Base-by-base conservation (phyloP, 2,329 filamentous ascomycete species). In the Tricladium varicosporioides region DNA sequence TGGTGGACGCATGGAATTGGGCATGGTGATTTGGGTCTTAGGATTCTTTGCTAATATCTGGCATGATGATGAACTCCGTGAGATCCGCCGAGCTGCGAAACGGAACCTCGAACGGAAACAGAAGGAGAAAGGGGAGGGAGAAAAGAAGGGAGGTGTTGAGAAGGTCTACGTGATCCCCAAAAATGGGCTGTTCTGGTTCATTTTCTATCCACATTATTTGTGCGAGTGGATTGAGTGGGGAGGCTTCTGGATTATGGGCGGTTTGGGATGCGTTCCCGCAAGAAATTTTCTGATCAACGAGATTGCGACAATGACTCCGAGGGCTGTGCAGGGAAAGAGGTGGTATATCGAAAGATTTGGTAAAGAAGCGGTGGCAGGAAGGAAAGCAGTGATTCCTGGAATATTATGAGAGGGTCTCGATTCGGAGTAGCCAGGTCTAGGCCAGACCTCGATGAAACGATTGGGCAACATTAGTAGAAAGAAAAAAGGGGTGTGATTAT, bases 221-320 rank as follows among this genome's bases (percentile, higher is more conserved):
- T 89, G 87, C 70, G 94, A 99, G 76, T 99, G 94, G 94, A 72
- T 96, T 53, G 94, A 99, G 78, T 99, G 94, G 94, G 73, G 82
- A 2, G 94, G 94, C 0, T 99, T 92, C 72, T 92, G 87, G 78
- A 82, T 96, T 72, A 82, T 89, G 64, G 82, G 86, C 56, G 86
- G 85, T 1, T 82, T 78, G 75, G 73, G 75, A 4, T 91, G 87
- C 69, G 76, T 84, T 48, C 93, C 94, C 0, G 93, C 91, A 19
- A 78, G 92, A 67, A 82, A 82, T 51, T 97, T 97, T 70, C 67
- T 96, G 46, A 62, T 96, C 48, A 97, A 97, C 71, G 92, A 96
- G 75, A 75, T 99, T 51, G 75, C 85, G n/a, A 87, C 89, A 8
- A 99, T 97, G 93, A 72, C 95, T 60, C 93, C 94, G 10, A 80